Conservation (phyloP, 148 eudicot species). For the Camellia japonica region DNA sequence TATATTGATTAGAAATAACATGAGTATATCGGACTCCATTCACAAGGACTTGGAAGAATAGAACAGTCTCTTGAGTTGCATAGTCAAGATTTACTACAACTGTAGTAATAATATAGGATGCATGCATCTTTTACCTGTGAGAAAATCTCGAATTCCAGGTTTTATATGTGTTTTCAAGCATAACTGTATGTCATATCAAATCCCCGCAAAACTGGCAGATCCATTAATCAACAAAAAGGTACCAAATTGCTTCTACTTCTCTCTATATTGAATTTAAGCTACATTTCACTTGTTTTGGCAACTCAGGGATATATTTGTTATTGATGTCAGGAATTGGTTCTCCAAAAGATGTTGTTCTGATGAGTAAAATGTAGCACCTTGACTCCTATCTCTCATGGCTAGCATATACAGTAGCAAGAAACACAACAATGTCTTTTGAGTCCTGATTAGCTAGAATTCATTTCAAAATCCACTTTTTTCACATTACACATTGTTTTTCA, state of each 20-base stretch:
- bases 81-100: neutral
- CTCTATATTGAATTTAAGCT: conserved; percentile 3
- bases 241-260: neutral
- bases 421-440: neutral
- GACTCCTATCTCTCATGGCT: too few relatives aligned
- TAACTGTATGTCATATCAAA: neutral
- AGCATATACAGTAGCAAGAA: neutral
- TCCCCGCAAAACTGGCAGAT: neutral
- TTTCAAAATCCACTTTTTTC: neutral
- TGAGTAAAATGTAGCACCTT: too few relatives aligned
- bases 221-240: neutral
- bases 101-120: neutral
- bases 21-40: neutral
- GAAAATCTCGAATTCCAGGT: neutral
- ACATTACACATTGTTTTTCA: neutral
- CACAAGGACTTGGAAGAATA: neutral
- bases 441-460: neutral
- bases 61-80: neutral
- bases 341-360: too few relatives aligned
- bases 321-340: too few relatives aligned
- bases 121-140: neutral
- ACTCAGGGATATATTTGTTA: neutral
- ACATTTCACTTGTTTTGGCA: neutral
- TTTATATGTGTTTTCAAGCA: neutral
- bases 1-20: neutral